phyloP scores from a whole-genome alignment of 208 protist species.

The Angomonas desouzai region DNA sequence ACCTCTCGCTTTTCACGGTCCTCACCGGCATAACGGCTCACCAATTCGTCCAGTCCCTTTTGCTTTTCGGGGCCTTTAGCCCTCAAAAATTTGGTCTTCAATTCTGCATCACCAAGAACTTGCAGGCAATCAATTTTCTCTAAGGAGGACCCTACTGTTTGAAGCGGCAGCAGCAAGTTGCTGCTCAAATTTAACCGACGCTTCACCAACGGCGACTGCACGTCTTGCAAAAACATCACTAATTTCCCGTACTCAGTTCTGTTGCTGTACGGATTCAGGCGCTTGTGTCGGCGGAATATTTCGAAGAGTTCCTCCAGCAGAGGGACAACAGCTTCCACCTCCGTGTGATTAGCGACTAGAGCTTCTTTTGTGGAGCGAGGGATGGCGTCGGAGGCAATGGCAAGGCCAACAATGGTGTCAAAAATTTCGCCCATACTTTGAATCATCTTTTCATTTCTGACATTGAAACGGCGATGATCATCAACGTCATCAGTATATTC shows the following conservation, averaged over 20 bases:
- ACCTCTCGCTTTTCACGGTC: conserved; percentile 26
- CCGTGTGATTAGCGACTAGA: conserved; percentile 37
- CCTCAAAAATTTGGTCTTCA: conserved; percentile 44
- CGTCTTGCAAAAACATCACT: conserved; percentile 95
- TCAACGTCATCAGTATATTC: conserved; percentile 90
- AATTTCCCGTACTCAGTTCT: conserved; percentile 95
- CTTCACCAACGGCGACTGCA: conserved; percentile 57
- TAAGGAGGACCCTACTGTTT: conserved; percentile 83
- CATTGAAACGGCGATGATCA: conserved; percentile 50
- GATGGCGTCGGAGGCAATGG: conserved; percentile 69
- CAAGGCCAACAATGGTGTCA: conserved; percentile 71
- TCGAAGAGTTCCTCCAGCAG: conserved; percentile 93
- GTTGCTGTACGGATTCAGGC: conserved; percentile 94
- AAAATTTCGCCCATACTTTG: conserved; percentile 66
- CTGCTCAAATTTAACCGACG: conserved; percentile 40
- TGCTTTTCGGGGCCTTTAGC: conserved; percentile 48
- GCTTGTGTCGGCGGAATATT: conserved; percentile 95
- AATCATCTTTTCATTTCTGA: conserved; percentile 56
- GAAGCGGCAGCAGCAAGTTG: conserved; percentile 66
- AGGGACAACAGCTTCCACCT: conserved; percentile 29
- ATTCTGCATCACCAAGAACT: conserved; percentile 67
- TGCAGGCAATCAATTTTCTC: conserved; percentile 30
- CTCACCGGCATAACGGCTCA: conserved; percentile 45
- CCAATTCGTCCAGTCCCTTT: conserved; percentile 40
- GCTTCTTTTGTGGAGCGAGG: conserved; percentile 51